Evolutionary conservation across 2,329 filamentous ascomycete genomes (phyloP).

Genomic region (Proliferodiscus dingleyae): DNA sequence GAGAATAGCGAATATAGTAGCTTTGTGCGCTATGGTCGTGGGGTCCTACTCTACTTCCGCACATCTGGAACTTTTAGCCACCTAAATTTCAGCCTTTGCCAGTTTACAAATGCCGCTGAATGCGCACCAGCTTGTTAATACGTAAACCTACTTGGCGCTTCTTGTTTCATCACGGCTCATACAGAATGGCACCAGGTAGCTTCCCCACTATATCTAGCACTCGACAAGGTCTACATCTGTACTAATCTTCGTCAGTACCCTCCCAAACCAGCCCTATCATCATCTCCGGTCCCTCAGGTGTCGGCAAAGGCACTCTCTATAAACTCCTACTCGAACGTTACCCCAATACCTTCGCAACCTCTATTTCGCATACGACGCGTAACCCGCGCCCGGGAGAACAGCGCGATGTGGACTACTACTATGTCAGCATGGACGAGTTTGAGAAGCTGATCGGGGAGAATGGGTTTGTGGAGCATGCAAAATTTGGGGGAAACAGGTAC

Average conservation of each 20-base stretch:
- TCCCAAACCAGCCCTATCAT: slow-evolving; percentile 56
- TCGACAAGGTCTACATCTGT: slow-evolving; percentile 3
- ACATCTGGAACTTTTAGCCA: neutral
- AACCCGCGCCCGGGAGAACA: slow-evolving; percentile 68
- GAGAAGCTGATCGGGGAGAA: slow-evolving; percentile 59
- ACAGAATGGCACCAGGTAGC: slow-evolving; percentile 31
- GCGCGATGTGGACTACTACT: slow-evolving; percentile 78
- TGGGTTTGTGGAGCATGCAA: slow-evolving; percentile 79
- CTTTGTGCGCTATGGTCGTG: too few relatives aligned
- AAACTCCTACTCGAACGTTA: slow-evolving; percentile 60
- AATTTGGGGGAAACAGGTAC: slow-evolving; percentile 82
- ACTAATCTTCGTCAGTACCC: slow-evolving; percentile 12
- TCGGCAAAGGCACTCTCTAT: slow-evolving; percentile 78
- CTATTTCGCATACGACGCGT: slow-evolving; percentile 75
- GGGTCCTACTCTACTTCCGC: too few relatives aligned
- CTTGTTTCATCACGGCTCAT: slow-evolving; percentile 10
- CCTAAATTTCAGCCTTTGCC: neutral
- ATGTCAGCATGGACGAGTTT: slow-evolving; percentile 63
- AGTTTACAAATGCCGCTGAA: slow-evolving; percentile 7
- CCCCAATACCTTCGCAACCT: slow-evolving; percentile 52
- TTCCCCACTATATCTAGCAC: slow-evolving; percentile 5
- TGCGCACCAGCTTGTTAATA: slow-evolving; percentile 14
- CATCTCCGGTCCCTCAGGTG: slow-evolving; percentile 74
- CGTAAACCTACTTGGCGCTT: slow-evolving; percentile 16
- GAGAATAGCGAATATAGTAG: too few relatives aligned